Evolutionary conservation across 2,329 filamentous ascomycete genomes (phyloP), one percentile per base, ranked within the genome.

Genomic region (Colletotrichum salicis): DNA sequence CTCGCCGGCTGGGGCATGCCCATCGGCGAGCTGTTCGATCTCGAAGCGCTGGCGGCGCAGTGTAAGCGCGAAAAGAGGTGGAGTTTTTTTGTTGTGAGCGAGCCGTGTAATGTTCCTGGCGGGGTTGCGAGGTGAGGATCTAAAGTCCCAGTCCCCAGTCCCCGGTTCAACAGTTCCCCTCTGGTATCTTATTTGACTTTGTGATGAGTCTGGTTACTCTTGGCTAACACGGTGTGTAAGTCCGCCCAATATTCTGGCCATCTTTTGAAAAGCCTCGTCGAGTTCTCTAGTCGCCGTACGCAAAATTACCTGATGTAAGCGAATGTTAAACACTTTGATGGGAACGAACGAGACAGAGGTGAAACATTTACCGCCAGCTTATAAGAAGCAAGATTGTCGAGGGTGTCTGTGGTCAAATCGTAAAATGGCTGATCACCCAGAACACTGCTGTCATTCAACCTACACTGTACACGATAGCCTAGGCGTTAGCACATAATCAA

Each of bases 1-100:
- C 74, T 84, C 10, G 79, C 77, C 2, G 82, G 82, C 5, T 84
- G 82, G 82, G 82, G 83, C 3, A 82, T 81, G 76, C 82, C 83
- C 15, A 83, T 84, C 72, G 83, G 83, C 6, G 83, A 84, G 74
- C 72, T 84, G 22, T 84, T 83, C 71, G 81, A 84, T 76, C 74
- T 84, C 35, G 83, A 84, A 73, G 76, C 73, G 37, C 68, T 84
- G 64, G 78, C 79, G 3, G 74, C 68, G 56, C 75, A 82, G 51
- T 84, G 83, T 71, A 74, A 79, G 73, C 75, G 78, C 60, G 64
- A 74, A 19, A 73, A 75, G 35, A 76, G 82, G 60, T 84, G 78
- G 75, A 80, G 76, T 37, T 84, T 84, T 74, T 84, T 84, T 73
- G 73, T 84, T 33, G 76, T 76, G 4, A 83, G 80, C 65, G 80